Conservation (phyloP, 495 filamentous ascomycete genomes). For the Amorphotheca resinae region DNA sequence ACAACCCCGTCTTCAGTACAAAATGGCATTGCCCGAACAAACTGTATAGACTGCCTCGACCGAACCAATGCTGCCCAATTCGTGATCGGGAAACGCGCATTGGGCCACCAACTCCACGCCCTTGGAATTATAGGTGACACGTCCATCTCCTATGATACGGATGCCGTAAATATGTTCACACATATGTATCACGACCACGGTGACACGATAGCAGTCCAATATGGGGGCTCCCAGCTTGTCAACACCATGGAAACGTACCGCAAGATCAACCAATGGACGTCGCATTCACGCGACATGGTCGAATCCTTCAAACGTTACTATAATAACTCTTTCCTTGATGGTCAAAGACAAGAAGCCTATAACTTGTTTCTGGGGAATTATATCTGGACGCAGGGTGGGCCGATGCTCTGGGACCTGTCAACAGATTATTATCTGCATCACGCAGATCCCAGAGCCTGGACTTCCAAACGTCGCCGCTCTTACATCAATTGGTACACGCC, state of each 20-base stretch:
- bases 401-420: conserved; percentile 93
- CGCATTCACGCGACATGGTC: conserved; percentile 94
- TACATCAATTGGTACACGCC: conserved; percentile 84
- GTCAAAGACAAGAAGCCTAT: conserved; percentile 93
- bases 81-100: conserved; percentile 89
- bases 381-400: conserved; percentile 77
- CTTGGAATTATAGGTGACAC: conserved; percentile 74
- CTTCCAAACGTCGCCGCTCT: conserved; percentile 48
- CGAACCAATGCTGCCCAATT: conserved; percentile 96
- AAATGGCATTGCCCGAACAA: conserved; percentile 87
- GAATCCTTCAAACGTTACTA: conserved; percentile 99
- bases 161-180: conserved; percentile 89
- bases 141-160: conserved; percentile 81
- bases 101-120: conserved; percentile 87
- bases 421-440: conserved; percentile 98
- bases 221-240: conserved; percentile 92
- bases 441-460: conserved; percentile 61
- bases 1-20: conserved; percentile 58
- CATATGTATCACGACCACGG: conserved; percentile 97
- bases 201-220: conserved; percentile 94
- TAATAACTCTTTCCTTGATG: conserved; percentile 95
- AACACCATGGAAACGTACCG: conserved; percentile 99
- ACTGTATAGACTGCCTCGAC: conserved; percentile 96
- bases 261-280: conserved; percentile 98
- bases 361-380: conserved; percentile 98